Evolutionary conservation across 148 eudicot genomes (phyloP).

Genomic region (Rhododendron griersonianum): DNA sequence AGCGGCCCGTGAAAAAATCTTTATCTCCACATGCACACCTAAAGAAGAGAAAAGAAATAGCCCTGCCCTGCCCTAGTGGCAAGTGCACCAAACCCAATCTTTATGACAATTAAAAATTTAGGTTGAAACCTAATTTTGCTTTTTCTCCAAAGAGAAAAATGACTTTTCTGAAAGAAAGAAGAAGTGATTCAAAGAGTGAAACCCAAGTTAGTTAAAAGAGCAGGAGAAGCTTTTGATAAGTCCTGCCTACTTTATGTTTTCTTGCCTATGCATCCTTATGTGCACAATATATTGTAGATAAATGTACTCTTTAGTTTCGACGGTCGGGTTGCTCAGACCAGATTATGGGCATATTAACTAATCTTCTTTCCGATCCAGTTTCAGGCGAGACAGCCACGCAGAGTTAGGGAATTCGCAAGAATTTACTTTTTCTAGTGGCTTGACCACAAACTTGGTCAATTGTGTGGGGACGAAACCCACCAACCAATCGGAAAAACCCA

Average conservation of each 20-base stretch:
- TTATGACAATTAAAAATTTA: not conserved
- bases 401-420: no score
- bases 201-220: constrained; percentile 4
- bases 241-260: not conserved
- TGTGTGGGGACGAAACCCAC: no score
- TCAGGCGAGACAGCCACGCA: no score
- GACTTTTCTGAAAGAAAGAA: not conserved
- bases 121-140: not conserved
- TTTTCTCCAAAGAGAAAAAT: not conserved
- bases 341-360: no score
- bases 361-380: no score
- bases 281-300: not conserved
- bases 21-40: not conserved
- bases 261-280: not conserved
- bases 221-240: not conserved
- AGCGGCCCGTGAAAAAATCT: no score
- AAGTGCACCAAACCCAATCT: not conserved
- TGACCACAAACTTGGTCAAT: no score
- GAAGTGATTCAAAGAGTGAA: not conserved
- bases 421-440: no score
- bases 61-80: not conserved
- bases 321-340: no score
- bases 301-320: no score
- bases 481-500: no score
- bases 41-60: not conserved